Evolutionary conservation across 306 rosid species (phyloP), one percentile per base, ranked within the genome.

Genomic region (Casuarina cunninghamiana): DNA sequence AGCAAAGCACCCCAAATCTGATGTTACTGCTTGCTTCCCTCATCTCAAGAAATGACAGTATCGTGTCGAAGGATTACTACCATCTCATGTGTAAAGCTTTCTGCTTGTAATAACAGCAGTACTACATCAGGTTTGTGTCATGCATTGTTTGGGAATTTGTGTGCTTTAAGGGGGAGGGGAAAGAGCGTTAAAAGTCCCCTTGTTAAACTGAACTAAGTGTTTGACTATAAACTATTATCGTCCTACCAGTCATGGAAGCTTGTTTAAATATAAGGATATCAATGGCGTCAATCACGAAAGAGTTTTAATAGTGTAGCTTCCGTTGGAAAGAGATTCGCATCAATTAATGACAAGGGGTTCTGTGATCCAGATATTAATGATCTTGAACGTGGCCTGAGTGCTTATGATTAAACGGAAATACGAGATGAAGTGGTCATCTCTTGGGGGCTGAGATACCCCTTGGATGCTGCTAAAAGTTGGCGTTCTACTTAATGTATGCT

Each of bases 1-100:
- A 83, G 96, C 96, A 58, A 93, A 84, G 70, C 97, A 93, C 83
- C 96, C 96, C 2, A 93, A 90, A 85, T 82, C 97, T 45, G 94
- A 93, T 78, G 69, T 89, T 51, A 49, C 2, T 73, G 5, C 60
- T 35, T 93, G 96, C 76, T 90, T 93, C 75, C 94, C 91, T 37
- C 96, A 91, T 82, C 93, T 89, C 69, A 83, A 91, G 62, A 87
- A 81, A 13, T 84, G 84, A 89, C 68, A n/a, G 50, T 42, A 51
- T 71, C 6, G 69, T 48, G 38, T n/a, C 63, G 67, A n/a, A 42
- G n/a, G 26, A 58, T 72, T 37, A 55, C 66, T 50, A 69, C 69
- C 66, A 74, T 61, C 72, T 75, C 62, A 74, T 75, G n/a, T 84
- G 53, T 84, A 61, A 77, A 80, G 63, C 77, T 26, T 75, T 77